Base-by-base conservation (phyloP, 2,329 filamentous ascomycete species). In the Colletotrichum chlorophyti region DNA sequence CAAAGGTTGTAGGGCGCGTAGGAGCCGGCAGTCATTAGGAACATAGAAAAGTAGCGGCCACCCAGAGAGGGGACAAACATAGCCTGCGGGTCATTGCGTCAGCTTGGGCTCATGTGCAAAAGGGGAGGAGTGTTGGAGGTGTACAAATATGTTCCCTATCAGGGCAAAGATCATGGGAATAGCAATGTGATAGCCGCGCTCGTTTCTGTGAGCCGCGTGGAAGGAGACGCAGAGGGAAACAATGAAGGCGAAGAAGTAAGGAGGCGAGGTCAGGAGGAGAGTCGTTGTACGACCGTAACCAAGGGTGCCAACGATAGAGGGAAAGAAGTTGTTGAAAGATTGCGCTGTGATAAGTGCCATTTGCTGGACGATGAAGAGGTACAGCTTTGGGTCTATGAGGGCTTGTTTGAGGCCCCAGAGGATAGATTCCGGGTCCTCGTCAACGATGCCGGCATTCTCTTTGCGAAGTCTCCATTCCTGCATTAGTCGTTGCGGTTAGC, bases 151-250 rank as follows among this genome's bases (percentile, higher is more conserved):
- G 23, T 53, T 53, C 1, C 48, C 63, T 42, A 43, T 40, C 85
- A 73, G 32, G 75, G 80, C 10, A 86, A 53, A 53, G 12, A 53
- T 31, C 50, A 53, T 74, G 0, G 85, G 85, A 0, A 83, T 62
- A 0, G 78, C 76, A 49, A 89, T 80, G 65, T 88, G 86, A 61
- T 80, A 79, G 65, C 84, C 87, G 10, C 85, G 79, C 63, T 89
- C 85, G n/a, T 82, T 81, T 0, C 80, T 84, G 4, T 78, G 79
- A 62, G 88, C 86, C 2, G 84, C 83, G 62, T 86, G 82, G 78
- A 83, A 85, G 12, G 84, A 81, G 29, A 87, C 86, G 6, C 76
- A 60, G 59, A 85, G 83, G 0, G 84, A 79, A 1, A 79, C 83
- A 9, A 88, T 75, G 2, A 81, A 76, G 17, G 77, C 78, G 4